Evolutionary conservation across 495 filamentous ascomycete genomes (phyloP).

Genomic region (Penicillium arizonense): DNA sequence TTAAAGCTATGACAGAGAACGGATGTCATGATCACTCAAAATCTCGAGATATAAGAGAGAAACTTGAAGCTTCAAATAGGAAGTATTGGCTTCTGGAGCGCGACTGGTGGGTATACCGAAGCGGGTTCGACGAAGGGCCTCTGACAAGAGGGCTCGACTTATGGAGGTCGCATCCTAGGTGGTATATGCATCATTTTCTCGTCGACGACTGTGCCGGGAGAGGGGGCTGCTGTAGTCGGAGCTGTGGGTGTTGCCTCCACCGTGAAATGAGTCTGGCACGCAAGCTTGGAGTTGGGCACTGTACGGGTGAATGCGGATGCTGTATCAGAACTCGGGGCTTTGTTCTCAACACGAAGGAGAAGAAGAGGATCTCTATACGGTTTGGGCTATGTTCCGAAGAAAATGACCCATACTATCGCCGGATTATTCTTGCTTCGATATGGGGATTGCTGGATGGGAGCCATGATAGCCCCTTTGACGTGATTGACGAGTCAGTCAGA

Average conservation of each 20-base stretch:
- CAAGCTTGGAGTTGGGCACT: conserved; percentile 4
- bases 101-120: conserved; percentile 1
- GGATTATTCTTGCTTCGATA: too few species aligned
- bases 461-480: too few species aligned
- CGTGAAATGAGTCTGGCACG: neutral
- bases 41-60: too few species aligned
- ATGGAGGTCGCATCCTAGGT: conserved; percentile 7
- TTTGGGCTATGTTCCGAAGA: too few species aligned
- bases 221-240: conserved; percentile 3
- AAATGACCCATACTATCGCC: too few species aligned
- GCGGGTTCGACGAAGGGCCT: neutral
- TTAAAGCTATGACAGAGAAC: neutral
- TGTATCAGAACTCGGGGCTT: conserved; percentile 1
- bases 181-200: conserved; percentile 8
- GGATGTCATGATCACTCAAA: too few species aligned
- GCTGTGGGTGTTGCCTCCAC: neutral
- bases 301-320: conserved; percentile 6
- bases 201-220: conserved; percentile 1
- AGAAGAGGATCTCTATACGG: too few species aligned
- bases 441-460: too few species aligned
- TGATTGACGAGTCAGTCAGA: too few species aligned
- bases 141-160: conserved; percentile 2
- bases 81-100: neutral
- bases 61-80: neutral
- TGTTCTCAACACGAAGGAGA: neutral